These are phyloP conservation scores for Termitomyces sp. DNA, from an alignment of 768 basidiomycete genomes.

Conservation along the genomic window DNA sequence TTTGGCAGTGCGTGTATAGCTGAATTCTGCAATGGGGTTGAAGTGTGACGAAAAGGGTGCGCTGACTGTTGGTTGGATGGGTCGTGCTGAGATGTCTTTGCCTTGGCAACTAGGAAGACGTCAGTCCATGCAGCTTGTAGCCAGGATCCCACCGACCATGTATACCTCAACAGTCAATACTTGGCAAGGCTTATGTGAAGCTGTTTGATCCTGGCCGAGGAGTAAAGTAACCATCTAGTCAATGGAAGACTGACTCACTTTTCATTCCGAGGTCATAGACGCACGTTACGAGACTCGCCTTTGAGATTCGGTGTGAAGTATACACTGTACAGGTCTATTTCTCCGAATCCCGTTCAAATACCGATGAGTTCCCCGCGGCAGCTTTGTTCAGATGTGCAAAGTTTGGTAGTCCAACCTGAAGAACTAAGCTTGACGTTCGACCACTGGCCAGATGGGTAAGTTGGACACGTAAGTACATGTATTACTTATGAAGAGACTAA, in stretches of 20 bases:
- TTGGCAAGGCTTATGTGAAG: neutral
- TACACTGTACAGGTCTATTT: neutral
- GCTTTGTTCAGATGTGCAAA: neutral
- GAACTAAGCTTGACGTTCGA: too few relatives aligned
- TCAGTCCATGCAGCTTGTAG: neutral
- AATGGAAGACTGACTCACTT: neutral
- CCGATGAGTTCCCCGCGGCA: neutral
- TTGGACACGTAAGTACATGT: too few relatives aligned
- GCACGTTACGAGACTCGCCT: neutral
- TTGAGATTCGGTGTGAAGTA: neutral
- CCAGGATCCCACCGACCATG: neutral
- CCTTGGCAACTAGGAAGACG: neutral
- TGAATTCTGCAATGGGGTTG: neutral
- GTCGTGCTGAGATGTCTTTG: neutral
- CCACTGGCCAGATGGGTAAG: too few relatives aligned
- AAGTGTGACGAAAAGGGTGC: neutral
- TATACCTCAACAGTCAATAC: neutral
- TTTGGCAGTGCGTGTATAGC: neutral
- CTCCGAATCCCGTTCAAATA: neutral
- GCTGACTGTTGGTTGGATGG: neutral
- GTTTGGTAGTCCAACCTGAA: too few relatives aligned
- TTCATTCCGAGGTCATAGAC: neutral
- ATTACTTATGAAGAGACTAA: too few relatives aligned
- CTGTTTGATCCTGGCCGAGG: neutral
- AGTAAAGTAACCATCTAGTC: neutral